These are phyloP conservation scores for Tulasnella sp. DNA, from an alignment of 768 basidiomycete genomes.

Conservation along the genomic window DNA sequence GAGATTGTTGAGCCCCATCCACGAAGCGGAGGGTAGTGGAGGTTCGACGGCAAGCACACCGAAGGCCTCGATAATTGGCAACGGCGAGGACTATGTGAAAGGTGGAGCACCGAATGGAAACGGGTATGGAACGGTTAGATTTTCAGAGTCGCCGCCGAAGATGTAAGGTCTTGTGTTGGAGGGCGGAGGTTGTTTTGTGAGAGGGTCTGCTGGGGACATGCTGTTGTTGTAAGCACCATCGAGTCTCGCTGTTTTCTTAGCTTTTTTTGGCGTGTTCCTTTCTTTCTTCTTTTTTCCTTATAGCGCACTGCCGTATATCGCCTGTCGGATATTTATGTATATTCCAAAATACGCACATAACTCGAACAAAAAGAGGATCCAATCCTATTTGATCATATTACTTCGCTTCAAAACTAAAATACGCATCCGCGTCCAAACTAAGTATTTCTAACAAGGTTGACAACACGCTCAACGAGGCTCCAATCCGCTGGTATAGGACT, in stretches of 20 bases:
- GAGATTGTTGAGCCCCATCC: slow-evolving; percentile 19
- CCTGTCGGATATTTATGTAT: neutral
- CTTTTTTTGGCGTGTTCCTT: neutral
- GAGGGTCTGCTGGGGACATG: neutral
- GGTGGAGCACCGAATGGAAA: neutral
- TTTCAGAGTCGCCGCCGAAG: neutral
- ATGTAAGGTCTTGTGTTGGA: neutral
- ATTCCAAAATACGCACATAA: neutral
- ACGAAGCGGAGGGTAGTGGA: neutral
- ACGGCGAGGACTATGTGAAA: neutral
- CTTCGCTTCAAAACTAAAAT: neutral
- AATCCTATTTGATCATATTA: neutral
- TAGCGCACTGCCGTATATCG: neutral
- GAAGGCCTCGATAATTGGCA: neutral
- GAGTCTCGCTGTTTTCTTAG: neutral
- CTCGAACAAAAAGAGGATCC: neutral
- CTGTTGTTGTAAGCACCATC: neutral
- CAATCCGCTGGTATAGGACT: slow-evolving; percentile 11
- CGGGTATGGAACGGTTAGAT: neutral
- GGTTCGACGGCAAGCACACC: neutral
- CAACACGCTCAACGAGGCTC: neutral
- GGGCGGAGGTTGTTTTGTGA: neutral
- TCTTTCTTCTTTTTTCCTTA: neutral
- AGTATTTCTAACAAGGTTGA: neutral
- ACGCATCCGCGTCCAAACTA: neutral